These are phyloP conservation scores for Metschnikowia amazonensis DNA, from an alignment of 805 yeast species.

Conservation along the genomic window DNA sequence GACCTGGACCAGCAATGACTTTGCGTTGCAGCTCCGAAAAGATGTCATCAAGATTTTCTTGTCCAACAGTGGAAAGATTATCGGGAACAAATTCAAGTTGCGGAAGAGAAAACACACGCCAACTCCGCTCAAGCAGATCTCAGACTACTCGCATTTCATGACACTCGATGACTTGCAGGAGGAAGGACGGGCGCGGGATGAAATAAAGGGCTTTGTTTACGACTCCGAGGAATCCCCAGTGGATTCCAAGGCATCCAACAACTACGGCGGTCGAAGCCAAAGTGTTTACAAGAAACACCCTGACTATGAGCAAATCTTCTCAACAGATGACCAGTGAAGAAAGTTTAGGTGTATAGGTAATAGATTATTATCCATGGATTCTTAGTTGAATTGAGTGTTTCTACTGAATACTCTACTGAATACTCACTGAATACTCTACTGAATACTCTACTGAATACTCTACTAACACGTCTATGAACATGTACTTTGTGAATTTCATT, in stretches of 20 bases:
- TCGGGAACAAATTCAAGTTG: conserved; percentile 65
- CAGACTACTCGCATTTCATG: conserved; percentile 35
- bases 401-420: too few relatives aligned
- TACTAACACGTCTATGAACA: too few relatives aligned
- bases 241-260: neutral
- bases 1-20: conserved; percentile 71
- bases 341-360: too few relatives aligned
- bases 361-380: too few relatives aligned
- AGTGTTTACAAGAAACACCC: neutral
- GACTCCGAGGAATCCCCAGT: conserved; percentile 6
- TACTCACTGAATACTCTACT: too few relatives aligned
- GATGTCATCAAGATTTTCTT: conserved; percentile 56
- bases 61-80: conserved; percentile 68
- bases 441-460: too few relatives aligned
- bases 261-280: neutral
- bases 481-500: too few relatives aligned
- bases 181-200: conserved; percentile 18
- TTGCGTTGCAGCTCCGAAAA: conserved; percentile 58
- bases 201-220: neutral
- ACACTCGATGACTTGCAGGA: conserved; percentile 38
- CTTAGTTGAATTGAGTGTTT: too few relatives aligned
- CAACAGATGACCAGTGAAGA: neutral
- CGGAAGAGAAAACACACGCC: conserved; percentile 27
- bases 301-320: neutral
- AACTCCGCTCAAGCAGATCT: conserved; percentile 39